Evolutionary conservation across 306 rosid genomes (phyloP), one percentile per base, ranked within the genome.

Genomic region (Trifolium dubium): DNA sequence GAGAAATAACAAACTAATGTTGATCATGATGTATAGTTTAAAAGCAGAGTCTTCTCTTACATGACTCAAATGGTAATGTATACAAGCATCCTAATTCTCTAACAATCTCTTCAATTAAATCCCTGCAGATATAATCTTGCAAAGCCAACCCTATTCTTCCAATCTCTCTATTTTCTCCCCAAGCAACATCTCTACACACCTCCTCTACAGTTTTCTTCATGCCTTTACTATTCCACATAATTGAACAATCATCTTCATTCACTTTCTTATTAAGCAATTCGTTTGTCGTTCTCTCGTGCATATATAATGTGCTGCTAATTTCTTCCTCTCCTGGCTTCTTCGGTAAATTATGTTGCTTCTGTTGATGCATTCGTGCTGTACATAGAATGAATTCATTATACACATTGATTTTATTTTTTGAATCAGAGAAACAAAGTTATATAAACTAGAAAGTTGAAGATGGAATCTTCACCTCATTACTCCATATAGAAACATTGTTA

Each of bases 21-120:
- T 65, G 31, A n/a, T 5, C 31, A 43, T 15, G 14, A 43, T 15
- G 14, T 47, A 12, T 77, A 44, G 77, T 76, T 73, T 71, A 91
- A 85, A 93, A 93, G 75, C 86, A 60, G 6, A 91, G 89, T 81
- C 94, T 88, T 88, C 93, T 89, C 86, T 89, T 89, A 81, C 97
- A 93, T 23, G 81, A 54, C 67, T 81, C 70, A 64, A 81, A 76
- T n/a, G 98, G 93, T 55, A 89, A 81, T 15, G 93, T 66, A 77
- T 68, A 41, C 0, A 76, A 67, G 73, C 67, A 73, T 55, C 84
- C 67, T 77, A 91, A 81, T 66, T 91, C 98, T 14, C 67, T 50
- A 67, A 91, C 73, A 47, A 84, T 74, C 55, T 93, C 98, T 50
- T 88, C 88, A 60, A 91, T 81, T 85, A 93, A 85, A 77, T 88